phyloP scores from a whole-genome alignment of 2,329 filamentous ascomycete species.

The Didymella pinodella region DNA sequence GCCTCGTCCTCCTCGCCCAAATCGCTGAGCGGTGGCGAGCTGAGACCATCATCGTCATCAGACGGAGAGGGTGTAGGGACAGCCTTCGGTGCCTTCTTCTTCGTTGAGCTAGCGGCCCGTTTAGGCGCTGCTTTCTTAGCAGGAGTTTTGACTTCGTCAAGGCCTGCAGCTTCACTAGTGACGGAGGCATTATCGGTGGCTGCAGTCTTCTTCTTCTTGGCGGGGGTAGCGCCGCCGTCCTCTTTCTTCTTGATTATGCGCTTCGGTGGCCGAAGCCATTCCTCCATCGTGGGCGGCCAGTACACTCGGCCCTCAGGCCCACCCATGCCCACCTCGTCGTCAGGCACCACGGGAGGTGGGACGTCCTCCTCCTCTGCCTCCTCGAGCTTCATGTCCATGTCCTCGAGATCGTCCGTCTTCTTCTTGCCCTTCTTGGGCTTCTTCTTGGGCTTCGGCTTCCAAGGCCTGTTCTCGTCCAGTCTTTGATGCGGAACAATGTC shows the following conservation, averaged over 20 bases:
- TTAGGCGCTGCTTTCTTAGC: slow-evolving; percentile 49
- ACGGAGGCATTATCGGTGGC: slow-evolving; percentile 35
- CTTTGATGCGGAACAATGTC: slow-evolving; percentile 80
- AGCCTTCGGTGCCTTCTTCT: slow-evolving; percentile 49
- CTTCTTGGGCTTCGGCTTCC: slow-evolving; percentile 52
- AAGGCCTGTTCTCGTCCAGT: slow-evolving; percentile 73
- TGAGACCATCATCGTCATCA: slow-evolving; percentile 45
- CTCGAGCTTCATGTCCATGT: slow-evolving; percentile 54
- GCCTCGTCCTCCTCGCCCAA: slow-evolving; percentile 43
- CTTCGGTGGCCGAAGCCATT: slow-evolving; percentile 86
- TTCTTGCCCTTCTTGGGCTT: slow-evolving; percentile 57
- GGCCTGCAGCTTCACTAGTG: slow-evolving; percentile 39
- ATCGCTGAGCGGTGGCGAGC: slow-evolving; percentile 52
- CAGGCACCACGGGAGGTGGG: slow-evolving; percentile 58
- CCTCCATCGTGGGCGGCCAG: slow-evolving; percentile 89
- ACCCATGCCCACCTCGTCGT: slow-evolving; percentile 84
- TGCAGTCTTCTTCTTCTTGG: slow-evolving; percentile 43
- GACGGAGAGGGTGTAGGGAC: slow-evolving; percentile 55
- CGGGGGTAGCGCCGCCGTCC: slow-evolving; percentile 40
- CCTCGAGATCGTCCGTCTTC: slow-evolving; percentile 49
- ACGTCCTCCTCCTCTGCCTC: slow-evolving; percentile 51
- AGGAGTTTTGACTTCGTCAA: slow-evolving; percentile 46
- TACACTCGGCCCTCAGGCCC: slow-evolving; percentile 83
- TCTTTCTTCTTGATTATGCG: slow-evolving; percentile 67
- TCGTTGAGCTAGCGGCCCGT: slow-evolving; percentile 41